Conservation (phyloP, 208 protist species). For the Leishmania aethiopica region DNA sequence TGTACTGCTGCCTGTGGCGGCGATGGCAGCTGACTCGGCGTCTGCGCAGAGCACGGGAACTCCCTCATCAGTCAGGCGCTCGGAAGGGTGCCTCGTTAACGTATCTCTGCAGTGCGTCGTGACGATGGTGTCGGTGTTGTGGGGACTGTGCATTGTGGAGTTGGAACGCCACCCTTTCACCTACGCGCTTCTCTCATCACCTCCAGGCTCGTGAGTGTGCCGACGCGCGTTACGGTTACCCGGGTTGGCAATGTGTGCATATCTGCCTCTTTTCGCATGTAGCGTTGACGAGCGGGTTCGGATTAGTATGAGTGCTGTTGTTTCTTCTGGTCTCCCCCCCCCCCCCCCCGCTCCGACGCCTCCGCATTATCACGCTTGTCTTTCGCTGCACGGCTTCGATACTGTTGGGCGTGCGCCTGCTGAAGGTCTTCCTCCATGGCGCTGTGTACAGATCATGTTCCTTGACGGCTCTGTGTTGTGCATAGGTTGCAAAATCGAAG, state of each 20-base stretch:
- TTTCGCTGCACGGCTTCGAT: not conserved
- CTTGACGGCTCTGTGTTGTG: not conserved
- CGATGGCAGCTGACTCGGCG: not conserved
- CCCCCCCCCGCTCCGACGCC: not conserved
- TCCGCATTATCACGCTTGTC: not conserved
- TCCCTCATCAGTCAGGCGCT: constrained; percentile 14
- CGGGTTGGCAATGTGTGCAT: not conserved
- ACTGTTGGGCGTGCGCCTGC: not conserved
- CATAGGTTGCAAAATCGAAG: not conserved
- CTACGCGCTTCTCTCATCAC: constrained; percentile 9
- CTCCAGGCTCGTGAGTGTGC: not conserved
- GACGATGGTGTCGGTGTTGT: constrained; percentile 48
- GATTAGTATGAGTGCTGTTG: not conserved
- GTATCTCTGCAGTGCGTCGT: constrained; percentile 56
- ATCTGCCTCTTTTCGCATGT: not conserved
- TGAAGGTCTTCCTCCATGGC: not conserved
- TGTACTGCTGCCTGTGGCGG: constrained; percentile 16
- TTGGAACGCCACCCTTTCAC: constrained; percentile 27
- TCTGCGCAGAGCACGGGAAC: constrained; percentile 1
- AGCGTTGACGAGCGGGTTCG: not conserved
- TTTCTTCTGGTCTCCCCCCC: not conserved
- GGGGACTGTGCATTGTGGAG: constrained; percentile 48
- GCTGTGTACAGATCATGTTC: not conserved
- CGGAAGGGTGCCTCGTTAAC: constrained; percentile 45
- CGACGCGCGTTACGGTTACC: not conserved